Evolutionary conservation across 495 filamentous ascomycete species (phyloP).

Genomic region (Aspergillus bertholletiae): DNA sequence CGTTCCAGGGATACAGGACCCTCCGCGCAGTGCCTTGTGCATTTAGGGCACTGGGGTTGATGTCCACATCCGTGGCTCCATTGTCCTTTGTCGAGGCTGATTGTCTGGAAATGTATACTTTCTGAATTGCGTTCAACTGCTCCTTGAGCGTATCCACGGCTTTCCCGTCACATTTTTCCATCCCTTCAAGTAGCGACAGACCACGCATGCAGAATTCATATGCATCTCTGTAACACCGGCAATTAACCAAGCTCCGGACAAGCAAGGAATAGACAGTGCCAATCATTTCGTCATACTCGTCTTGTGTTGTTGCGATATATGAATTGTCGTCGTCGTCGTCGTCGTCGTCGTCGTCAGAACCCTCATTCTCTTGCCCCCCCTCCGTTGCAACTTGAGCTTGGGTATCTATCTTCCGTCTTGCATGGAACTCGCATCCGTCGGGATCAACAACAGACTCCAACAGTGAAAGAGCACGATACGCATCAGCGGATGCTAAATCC

Average conservation of each 20-base stretch:
- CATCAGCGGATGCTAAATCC: slow-evolving; percentile 85
- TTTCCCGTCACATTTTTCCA: slow-evolving; percentile 23
- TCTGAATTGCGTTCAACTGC: slow-evolving; percentile 28
- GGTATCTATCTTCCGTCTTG: slow-evolving; percentile 21
- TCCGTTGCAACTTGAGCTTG: slow-evolving; percentile 7
- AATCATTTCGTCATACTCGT: slow-evolving; percentile 38
- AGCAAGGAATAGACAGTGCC: slow-evolving; percentile 39
- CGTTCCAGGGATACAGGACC: slow-evolving; percentile 93
- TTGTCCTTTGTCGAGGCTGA: slow-evolving; percentile 27
- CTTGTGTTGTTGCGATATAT: slow-evolving; percentile 34
- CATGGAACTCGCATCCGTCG: slow-evolving; percentile 43
- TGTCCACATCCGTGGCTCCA: slow-evolving; percentile 17
- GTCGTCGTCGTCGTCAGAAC: slow-evolving; percentile 17
- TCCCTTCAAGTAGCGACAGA: slow-evolving; percentile 17
- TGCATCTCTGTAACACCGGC: slow-evolving; percentile 69
- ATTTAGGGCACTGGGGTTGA: slow-evolving; percentile 53
- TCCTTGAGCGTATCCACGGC: slow-evolving; percentile 15
- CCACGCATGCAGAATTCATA: slow-evolving; percentile 58
- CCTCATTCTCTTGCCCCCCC: slow-evolving; percentile 13
- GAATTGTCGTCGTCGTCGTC: slow-evolving; percentile 34
- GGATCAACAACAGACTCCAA: slow-evolving; percentile 73
- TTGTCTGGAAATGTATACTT: slow-evolving; percentile 16
- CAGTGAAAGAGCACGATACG: slow-evolving; percentile 83
- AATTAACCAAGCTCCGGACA: slow-evolving; percentile 57
- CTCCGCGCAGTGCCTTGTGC: slow-evolving; percentile 75